Evolutionary conservation across 2,329 filamentous ascomycete genomes (phyloP).

Genomic region (Emmonsia crescens): DNA sequence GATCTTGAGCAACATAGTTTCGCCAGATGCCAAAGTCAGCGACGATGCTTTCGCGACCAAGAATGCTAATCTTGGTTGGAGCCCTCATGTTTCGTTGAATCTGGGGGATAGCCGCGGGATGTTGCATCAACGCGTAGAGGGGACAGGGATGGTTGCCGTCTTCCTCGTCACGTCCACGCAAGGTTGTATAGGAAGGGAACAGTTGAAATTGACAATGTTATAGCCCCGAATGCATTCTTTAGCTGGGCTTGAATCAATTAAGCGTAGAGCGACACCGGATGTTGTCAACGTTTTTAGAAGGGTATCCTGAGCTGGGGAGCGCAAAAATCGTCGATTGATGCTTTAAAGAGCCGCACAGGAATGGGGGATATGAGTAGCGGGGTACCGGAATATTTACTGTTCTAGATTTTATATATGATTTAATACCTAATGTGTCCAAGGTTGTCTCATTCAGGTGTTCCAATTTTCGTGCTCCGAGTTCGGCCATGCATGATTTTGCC

Average conservation of each 20-base stretch:
- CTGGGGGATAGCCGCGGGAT: neutral
- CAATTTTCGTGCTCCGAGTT: neutral
- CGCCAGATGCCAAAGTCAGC: conserved; percentile 88
- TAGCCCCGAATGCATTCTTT: conserved; percentile 9
- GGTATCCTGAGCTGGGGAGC: neutral
- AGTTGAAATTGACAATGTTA: neutral
- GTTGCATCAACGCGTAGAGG: neutral
- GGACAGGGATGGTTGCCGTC: neutral
- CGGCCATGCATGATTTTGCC: neutral
- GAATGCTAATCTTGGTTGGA: conserved; percentile 61
- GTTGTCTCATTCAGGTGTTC: neutral
- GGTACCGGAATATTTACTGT: neutral
- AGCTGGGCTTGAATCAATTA: neutral
- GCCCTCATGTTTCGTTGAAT: conserved; percentile 11
- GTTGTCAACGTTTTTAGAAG: neutral
- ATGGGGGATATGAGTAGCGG: neutral
- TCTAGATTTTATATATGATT: neutral
- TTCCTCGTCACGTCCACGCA: neutral
- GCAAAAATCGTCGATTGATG: neutral
- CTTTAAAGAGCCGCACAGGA: neutral
- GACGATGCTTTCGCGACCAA: conserved; percentile 82
- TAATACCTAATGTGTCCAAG: neutral
- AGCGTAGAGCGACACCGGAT: neutral
- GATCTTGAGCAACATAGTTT: conserved; percentile 66
- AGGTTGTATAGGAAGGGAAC: neutral